These are phyloP conservation scores for Narthecium ossifragum DNA, from an alignment of 106 monocot genomes.

Conservation along the genomic window DNA sequence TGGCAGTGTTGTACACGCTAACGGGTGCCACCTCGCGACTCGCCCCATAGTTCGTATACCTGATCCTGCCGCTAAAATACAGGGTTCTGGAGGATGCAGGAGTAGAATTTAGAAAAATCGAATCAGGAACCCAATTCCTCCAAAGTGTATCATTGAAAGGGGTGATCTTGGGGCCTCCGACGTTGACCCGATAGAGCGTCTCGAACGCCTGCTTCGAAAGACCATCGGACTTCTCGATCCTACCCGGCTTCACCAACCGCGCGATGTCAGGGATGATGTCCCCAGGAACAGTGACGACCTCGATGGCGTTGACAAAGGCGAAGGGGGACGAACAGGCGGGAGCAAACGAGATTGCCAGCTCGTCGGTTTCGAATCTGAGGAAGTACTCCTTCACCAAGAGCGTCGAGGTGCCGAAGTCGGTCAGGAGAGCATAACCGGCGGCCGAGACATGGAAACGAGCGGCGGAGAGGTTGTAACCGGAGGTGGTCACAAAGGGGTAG, in stretches of 20 bases:
- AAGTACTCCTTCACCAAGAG: slow-evolving; percentile 68
- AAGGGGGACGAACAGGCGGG: slow-evolving; percentile 37
- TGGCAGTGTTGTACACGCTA: slow-evolving; percentile 58
- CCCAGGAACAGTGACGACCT: slow-evolving; percentile 58
- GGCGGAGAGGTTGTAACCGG: slow-evolving; percentile 52
- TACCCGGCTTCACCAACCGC: slow-evolving; percentile 22
- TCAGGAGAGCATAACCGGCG: slow-evolving; percentile 9
- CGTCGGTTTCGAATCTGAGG: slow-evolving; percentile 28
- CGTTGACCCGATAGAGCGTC: slow-evolving; percentile 63
- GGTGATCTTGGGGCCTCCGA: slow-evolving; percentile 77
- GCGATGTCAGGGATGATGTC: slow-evolving; percentile 50
- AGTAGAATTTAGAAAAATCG: slow-evolving; percentile 17
- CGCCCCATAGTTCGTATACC: slow-evolving; percentile 48
- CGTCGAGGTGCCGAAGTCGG: slow-evolving; percentile 42
- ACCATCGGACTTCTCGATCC: slow-evolving; percentile 20
- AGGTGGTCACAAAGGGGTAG: slow-evolving; percentile 51
- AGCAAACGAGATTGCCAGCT: slow-evolving; percentile 43
- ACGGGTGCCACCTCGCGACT: slow-evolving; percentile 78
- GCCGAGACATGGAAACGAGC: background rate
- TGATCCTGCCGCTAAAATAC: slow-evolving; percentile 52
- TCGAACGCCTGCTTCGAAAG: slow-evolving; percentile 47
- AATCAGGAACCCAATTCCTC: slow-evolving; percentile 80
- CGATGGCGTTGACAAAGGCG: slow-evolving; percentile 88
- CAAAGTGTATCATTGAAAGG: slow-evolving; percentile 86
- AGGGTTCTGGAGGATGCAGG: slow-evolving; percentile 8